Evolutionary conservation across 2,329 filamentous ascomycete species (phyloP), one percentile per base, ranked within the genome.

Genomic region (Clonostachys rhizophaga): DNA sequence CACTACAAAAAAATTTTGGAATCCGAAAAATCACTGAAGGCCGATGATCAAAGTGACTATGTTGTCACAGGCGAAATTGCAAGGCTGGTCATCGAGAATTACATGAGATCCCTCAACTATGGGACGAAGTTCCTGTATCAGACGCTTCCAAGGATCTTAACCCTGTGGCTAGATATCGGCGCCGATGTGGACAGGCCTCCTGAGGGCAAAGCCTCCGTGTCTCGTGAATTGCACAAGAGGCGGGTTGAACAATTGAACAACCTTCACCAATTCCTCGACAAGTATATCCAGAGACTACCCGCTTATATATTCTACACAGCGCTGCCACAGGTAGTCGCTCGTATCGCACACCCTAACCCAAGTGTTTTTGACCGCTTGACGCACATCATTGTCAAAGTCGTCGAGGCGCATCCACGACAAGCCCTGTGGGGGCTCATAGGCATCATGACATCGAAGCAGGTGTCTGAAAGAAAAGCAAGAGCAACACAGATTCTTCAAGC

Each of bases 1-100:
- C 91, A 97, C 66, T 99, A 99, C 76, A 95, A 96, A 64, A 99
- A 96, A 65, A 79, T 97, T 5, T 73, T 96, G 4, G 92, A 97
- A 58, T 89, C 90, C 0, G 91, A 97, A 63, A 91, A 90, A 64
- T 73, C 79, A 3, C 79, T 95, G 45, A 84, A 86, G 36, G 74
- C 81, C 16, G 81, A 86, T 30, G 91, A 91, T 52, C 91, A 96
- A 64, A 84, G 79, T 40, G 86, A 91, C 46, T 75, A 80, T 49
- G 91, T 84, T 57, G 68, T 94, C 47, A 88, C 81, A 11, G 95
- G 94, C 37, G 91, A 96, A 62, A 82, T 86, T 17, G 84, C 90
- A 3, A 91, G 91, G 59, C 77, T 96, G 14, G 89, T 99, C 35
- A 89, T 97, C 53, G 91, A 96, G 58, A 96, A 95, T 61, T 96